These are phyloP conservation scores for Megacollybia platyphylla DNA, from an alignment of 1,284 basidiomycete genomes.

Conservation along the genomic window DNA sequence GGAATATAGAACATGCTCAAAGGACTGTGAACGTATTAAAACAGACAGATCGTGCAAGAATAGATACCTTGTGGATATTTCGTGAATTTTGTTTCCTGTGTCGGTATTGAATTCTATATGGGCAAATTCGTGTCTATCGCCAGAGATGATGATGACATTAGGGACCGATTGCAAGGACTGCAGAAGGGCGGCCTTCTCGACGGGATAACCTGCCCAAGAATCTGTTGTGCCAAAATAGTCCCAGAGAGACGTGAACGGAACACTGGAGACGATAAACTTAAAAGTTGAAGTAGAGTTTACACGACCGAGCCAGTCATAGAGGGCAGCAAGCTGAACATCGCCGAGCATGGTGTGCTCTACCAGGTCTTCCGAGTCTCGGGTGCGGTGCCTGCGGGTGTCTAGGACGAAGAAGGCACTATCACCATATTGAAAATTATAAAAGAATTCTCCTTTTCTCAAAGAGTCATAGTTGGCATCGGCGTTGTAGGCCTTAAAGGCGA, in stretches of 20 bases:
- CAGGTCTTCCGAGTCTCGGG: conserved; percentile 28
- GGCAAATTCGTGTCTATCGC: conserved; percentile 76
- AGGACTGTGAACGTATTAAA: conserved; percentile 27
- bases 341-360: conserved; percentile 61
- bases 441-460: conserved; percentile 30
- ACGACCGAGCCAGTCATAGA: conserved; percentile 58
- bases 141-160: conserved; percentile 57
- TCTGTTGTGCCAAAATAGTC: conserved; percentile 52
- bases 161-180: conserved; percentile 53
- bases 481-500: conserved; percentile 59
- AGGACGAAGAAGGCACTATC: conserved; percentile 72
- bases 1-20: conserved; percentile 67
- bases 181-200: conserved; percentile 50
- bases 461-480: conserved; percentile 56
- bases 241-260: conserved; percentile 75
- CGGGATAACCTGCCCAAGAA: conserved; percentile 61
- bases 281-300: conserved; percentile 68
- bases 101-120: conserved; percentile 47
- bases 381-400: conserved; percentile 64
- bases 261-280: conserved; percentile 72
- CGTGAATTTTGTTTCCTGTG: conserved; percentile 21
- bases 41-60: neutral
- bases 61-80: conserved; percentile 24
- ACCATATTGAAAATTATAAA: conserved; percentile 56
- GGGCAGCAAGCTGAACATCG: conserved; percentile 46